These are phyloP conservation scores for Acanthamoeba quina DNA, from an alignment of 208 protist genomes.

Conservation along the genomic window DNA sequence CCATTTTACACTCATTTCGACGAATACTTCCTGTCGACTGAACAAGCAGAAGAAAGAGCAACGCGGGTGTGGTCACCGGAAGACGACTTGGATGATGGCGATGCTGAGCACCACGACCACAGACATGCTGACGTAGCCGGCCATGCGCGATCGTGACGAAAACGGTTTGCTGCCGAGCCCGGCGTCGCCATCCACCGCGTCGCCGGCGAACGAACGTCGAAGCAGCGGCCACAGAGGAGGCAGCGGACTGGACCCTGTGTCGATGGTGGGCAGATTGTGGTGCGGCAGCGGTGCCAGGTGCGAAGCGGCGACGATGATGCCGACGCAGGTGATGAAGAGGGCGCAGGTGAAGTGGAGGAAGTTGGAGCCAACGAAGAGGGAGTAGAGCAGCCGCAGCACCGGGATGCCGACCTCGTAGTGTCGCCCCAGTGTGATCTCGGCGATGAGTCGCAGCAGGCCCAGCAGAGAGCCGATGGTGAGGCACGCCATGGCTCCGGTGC, in stretches of 20 bases:
- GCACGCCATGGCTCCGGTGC: slow-evolving; percentile 51
- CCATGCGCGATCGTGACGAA: neutral
- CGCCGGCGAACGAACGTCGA: neutral
- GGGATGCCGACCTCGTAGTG: slow-evolving; percentile 9
- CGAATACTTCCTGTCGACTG: too few species aligned
- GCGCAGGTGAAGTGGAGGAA: slow-evolving; percentile 67
- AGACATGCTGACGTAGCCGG: neutral
- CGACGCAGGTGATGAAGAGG: slow-evolving; percentile 50
- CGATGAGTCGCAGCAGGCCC: slow-evolving; percentile 37
- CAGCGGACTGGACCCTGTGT: neutral
- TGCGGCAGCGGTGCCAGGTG: neutral
- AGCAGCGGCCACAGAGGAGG: neutral
- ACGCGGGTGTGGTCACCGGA: neutral
- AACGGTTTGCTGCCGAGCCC: neutral
- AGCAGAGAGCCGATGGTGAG: slow-evolving; percentile 43
- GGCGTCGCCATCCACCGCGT: neutral
- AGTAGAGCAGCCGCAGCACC: slow-evolving; percentile 2
- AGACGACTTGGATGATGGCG: neutral
- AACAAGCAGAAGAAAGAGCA: too few species aligned
- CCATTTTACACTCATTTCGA: too few species aligned
- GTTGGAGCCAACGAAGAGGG: slow-evolving; percentile 61
- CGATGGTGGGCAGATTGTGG: neutral
- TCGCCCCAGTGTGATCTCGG: slow-evolving; percentile 15
- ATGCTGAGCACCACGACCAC: neutral
- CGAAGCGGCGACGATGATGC: neutral